Conservation (phyloP, 805 yeast species). For the Candida vartiovaarae region DNA sequence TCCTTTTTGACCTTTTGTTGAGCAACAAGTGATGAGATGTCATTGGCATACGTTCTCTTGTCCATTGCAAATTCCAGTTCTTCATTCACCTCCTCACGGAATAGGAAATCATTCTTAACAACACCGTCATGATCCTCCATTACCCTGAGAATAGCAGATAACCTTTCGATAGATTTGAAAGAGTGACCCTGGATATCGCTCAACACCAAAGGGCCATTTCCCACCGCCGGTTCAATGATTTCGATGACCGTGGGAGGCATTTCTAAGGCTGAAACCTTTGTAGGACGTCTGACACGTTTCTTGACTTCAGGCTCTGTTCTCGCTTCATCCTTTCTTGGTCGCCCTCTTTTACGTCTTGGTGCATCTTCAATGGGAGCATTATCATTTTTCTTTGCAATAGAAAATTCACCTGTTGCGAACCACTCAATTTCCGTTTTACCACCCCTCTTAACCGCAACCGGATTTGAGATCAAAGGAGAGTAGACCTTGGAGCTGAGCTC, state of each 20-base stretch:
- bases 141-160: conserved; percentile 34
- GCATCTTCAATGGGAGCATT: neutral
- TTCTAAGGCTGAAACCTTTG: no score
- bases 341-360: conserved; percentile 18
- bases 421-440: no score
- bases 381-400: no score
- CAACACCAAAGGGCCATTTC: conserved; percentile 6
- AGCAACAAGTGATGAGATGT: conserved; percentile 29
- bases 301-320: conserved; percentile 7
- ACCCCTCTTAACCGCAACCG: neutral
- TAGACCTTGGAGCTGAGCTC: conserved; percentile 20
- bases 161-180: conserved; percentile 38
- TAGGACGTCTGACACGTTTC: neutral
- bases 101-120: conserved; percentile 32
- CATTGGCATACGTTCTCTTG: conserved; percentile 44
- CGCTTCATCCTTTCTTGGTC: conserved; percentile 22
- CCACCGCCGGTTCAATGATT: no score
- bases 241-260: no score
- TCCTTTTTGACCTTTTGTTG: conserved; percentile 24
- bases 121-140: conserved; percentile 41
- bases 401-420: no score
- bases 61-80: conserved; percentile 41
- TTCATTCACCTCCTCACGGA: conserved; percentile 36
- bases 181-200: conserved; percentile 34
- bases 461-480: conserved; percentile 19